Evolutionary conservation across 257 asterid genomes (phyloP), one percentile per base, ranked within the genome.

Genomic region (Jaltomata sinuosa): DNA sequence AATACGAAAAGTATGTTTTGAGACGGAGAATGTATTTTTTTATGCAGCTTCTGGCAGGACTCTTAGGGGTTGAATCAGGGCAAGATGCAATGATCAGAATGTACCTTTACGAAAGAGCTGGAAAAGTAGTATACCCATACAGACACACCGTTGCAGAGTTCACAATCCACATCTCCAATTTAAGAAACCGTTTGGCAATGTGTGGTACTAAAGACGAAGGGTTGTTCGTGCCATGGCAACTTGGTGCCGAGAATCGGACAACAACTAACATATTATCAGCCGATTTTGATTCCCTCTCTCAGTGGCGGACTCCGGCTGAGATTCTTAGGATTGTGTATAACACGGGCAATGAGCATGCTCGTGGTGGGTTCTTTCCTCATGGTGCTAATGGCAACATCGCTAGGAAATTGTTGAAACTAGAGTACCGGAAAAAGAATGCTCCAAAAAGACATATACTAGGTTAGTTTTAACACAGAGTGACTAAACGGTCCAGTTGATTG

Each of bases 151-250:
- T 91, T 3, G 89, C 90, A 1, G 93, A 87, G 50, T 87, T 92
- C 85, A 92, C 95, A 0, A 79, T 4, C 61, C 83, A 45, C 31
- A 88, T 91, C 12, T 92, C 95, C 0, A 84, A 25, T 38, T 81
- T 89, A 40, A 89, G 92, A 61, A 91, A 92, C 83, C 59, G 72
- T 14, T 82, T 92, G 86, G 93, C 86, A 2, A 84, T 10, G 72
- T 83, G 92, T n/a, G 95, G 92, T 3, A 50, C 85, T 61, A 91
- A 79, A 83, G 95, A 92, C 57, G 94, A 91, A 78, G 95, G 93
- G 2, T 19, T 90, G 15, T 1, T 87, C 0, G 95, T 92, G 47
- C 90, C 93, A 16, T 74, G 40, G n/a, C 52, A 27, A 40, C 85
- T 88, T 3, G 92, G 95, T 16, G 92, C 92, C 0, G 95, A 92